Percentiles rank a stretch among this genome's conserved stretches.
These are phyloP conservation scores for Debaryomycetaceae sp. DNA, from an alignment of 1,139 yeast genomes.

Conservation along the genomic window DNA sequence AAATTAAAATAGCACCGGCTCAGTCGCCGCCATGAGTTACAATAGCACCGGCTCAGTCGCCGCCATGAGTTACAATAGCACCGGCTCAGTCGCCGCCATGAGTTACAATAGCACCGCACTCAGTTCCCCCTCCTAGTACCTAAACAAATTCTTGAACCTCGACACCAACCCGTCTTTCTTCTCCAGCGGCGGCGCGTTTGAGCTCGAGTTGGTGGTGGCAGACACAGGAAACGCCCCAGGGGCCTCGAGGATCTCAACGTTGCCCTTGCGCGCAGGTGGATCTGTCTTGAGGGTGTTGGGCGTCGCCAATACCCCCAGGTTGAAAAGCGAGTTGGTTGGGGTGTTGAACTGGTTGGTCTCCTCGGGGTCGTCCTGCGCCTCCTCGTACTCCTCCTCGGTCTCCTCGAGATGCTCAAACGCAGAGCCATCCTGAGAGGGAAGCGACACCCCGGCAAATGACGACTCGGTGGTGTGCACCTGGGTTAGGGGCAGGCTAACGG, in stretches of 20 bases:
- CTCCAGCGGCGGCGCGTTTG: constrained; percentile 9
- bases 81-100: too few species aligned
- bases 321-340: constrained; percentile 20
- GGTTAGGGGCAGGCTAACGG: constrained; percentile 12
- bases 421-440: constrained; percentile 19
- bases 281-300: constrained; percentile 8
- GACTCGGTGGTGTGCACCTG: constrained; percentile 33
- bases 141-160: constrained; percentile 32
- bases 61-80: too few species aligned
- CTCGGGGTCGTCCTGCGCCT: constrained; percentile 13
- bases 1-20: too few species aligned
- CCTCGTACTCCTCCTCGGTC: constrained; percentile 7
- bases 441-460: constrained; percentile 41
- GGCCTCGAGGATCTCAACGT: constrained; percentile 12
- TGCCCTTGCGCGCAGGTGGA: constrained; percentile 9
- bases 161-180: constrained; percentile 29
- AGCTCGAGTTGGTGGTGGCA: constrained; percentile 10
- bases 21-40: too few species aligned
- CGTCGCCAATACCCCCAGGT: constrained; percentile 14
- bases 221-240: constrained; percentile 24
- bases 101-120: too few species aligned
- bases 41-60: too few species aligned
- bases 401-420: constrained; percentile 15
- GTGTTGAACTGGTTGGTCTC: constrained; percentile 18
- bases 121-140: constrained; percentile 18